Conservation (phyloP, 1,284 basidiomycete genomes). For the Coniferiporia weirii region DNA sequence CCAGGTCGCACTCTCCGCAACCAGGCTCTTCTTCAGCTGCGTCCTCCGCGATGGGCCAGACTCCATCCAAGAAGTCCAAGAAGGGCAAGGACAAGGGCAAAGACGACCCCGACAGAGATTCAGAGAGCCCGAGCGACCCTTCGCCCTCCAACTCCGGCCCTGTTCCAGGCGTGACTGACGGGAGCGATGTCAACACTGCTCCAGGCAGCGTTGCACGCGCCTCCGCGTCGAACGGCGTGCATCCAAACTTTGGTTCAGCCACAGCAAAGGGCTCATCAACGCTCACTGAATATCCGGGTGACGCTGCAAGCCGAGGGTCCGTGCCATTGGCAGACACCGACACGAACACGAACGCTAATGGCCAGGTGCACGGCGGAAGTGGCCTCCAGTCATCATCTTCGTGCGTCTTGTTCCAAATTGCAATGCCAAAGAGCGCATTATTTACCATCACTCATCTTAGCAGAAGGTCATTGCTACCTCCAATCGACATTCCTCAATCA, state of each 20-base stretch:
- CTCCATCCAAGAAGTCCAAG: slow-evolving; percentile 73
- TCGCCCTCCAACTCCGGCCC: slow-evolving; percentile 18
- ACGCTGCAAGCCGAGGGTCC: neutral
- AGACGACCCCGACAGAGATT: slow-evolving; percentile 24
- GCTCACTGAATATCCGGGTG: slow-evolving; percentile 19
- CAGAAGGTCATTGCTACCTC: slow-evolving; percentile 37
- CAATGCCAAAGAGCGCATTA: slow-evolving; percentile 28
- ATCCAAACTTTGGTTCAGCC: slow-evolving; percentile 21
- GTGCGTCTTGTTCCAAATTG: slow-evolving; percentile 4
- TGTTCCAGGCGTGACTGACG: slow-evolving; percentile 29
- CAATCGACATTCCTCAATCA: slow-evolving; percentile 73
- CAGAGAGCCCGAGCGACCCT: slow-evolving; percentile 1
- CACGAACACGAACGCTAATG: slow-evolving; percentile 36
- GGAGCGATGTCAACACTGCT: slow-evolving; percentile 22
- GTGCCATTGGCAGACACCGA: slow-evolving; percentile 27
- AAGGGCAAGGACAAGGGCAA: slow-evolving; percentile 55
- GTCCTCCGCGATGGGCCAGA: slow-evolving; percentile 61
- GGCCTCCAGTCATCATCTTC: neutral
- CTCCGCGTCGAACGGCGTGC: slow-evolving; percentile 28
- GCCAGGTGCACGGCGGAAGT: slow-evolving; percentile 15
- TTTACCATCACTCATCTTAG: slow-evolving; percentile 25
- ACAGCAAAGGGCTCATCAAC: slow-evolving; percentile 7
- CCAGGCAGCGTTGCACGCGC: slow-evolving; percentile 42
- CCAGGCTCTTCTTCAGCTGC: slow-evolving; percentile 33
- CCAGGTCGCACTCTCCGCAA: slow-evolving; percentile 64